Conservation (phyloP, 2,329 filamentous ascomycete genomes). For the Thermoascus crustaceus region DNA sequence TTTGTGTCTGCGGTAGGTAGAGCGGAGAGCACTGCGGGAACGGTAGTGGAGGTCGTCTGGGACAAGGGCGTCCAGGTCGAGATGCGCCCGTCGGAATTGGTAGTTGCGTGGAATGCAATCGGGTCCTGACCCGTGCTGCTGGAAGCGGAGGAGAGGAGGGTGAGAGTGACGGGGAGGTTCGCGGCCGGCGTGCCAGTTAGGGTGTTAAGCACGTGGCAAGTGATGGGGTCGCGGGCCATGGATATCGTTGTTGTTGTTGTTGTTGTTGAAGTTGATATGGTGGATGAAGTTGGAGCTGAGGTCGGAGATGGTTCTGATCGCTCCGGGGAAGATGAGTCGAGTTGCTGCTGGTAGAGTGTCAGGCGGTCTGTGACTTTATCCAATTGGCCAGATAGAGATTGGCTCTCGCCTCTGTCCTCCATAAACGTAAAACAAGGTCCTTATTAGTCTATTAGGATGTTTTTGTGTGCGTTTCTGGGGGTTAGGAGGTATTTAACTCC, state of each 20-base stretch:
- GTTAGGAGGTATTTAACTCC: constrained; percentile 15
- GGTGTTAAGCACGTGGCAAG: constrained; percentile 44
- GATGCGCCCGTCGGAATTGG: constrained; percentile 40
- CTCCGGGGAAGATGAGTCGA: constrained; percentile 7
- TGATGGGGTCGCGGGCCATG: constrained; percentile 40
- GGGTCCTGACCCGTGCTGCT: constrained; percentile 17
- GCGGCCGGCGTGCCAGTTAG: constrained; percentile 38
- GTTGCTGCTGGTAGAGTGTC: constrained; percentile 26
- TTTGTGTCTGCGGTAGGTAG: constrained; percentile 30
- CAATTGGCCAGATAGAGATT: constrained; percentile 12
- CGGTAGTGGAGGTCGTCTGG: constrained; percentile 15
- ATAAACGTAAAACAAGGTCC: constrained; percentile 4
- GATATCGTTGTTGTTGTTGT: constrained; percentile 9
- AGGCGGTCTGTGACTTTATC: constrained; percentile 24
- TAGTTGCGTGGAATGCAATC: constrained; percentile 30
- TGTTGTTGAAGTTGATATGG: constrained; percentile 6
- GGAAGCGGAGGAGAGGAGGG: constrained; percentile 49
- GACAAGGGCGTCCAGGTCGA: constrained; percentile 31
- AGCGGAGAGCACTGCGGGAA: constrained; percentile 22
- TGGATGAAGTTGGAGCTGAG: constrained; percentile 8
- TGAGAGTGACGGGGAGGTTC: constrained; percentile 42
- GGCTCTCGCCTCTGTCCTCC: constrained; percentile 13
- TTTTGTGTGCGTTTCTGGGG: too few species aligned
- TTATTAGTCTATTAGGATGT: too few species aligned
- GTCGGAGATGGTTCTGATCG: neutral